phyloP scores from a whole-genome alignment of 1,284 basidiomycete genomes.

The Ustilago vetiveriae region DNA sequence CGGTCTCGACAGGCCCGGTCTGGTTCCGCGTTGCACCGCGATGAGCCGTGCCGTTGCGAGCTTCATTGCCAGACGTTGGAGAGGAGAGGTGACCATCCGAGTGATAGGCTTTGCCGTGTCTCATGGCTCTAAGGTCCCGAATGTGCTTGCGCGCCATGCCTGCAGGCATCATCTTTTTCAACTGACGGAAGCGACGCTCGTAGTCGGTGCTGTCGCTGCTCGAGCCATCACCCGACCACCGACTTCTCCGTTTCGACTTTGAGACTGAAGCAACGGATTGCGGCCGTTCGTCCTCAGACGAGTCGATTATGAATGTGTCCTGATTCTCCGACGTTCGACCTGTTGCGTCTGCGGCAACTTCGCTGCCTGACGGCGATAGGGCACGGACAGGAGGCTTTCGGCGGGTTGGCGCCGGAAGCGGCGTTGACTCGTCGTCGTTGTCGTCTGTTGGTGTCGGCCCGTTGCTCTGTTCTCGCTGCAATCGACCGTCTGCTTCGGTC shows the following conservation, averaged over 20 bases:
- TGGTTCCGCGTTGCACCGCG: background rate
- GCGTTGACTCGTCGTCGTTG: slow-evolving; percentile 9
- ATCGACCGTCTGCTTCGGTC: background rate
- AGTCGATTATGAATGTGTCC: slow-evolving; percentile 18
- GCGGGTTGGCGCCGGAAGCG: slow-evolving; percentile 2
- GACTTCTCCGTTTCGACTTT: slow-evolving; percentile 29
- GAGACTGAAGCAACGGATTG: background rate
- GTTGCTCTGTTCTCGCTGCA: background rate
- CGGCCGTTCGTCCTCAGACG: slow-evolving; percentile 38
- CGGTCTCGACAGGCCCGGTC: background rate
- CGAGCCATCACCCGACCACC: slow-evolving; percentile 41
- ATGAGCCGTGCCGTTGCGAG: background rate
- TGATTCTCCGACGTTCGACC: background rate
- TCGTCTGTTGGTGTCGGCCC: slow-evolving; percentile 4
- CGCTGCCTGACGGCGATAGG: slow-evolving; percentile 14
- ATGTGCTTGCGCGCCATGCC: slow-evolving; percentile 62
- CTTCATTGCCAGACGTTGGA: slow-evolving; percentile 22
- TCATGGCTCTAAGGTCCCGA: slow-evolving; percentile 62
- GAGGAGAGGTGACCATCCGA: slow-evolving; percentile 50
- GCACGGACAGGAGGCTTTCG: slow-evolving; percentile 25
- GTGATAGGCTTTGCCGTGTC: slow-evolving; percentile 60
- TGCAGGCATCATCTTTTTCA: slow-evolving; percentile 64
- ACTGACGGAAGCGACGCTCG: slow-evolving; percentile 58
- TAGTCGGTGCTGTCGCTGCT: slow-evolving; percentile 60
- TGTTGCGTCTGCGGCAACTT: background rate